phyloP scores from a whole-genome alignment of 352 stramenopile genomes.

The Globisporangium recalcitrans region DNA sequence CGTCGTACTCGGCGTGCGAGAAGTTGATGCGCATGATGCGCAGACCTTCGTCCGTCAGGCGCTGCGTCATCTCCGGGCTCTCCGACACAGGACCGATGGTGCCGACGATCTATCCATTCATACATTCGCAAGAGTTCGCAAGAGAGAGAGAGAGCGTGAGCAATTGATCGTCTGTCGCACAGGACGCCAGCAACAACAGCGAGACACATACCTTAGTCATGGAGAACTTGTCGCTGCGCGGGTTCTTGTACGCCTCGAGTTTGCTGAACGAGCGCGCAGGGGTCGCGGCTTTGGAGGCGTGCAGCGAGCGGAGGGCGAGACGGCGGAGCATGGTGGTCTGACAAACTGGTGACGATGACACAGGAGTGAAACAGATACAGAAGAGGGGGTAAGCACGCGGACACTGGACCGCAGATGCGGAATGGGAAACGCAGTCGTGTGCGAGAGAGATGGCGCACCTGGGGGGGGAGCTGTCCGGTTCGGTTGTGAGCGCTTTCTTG shows the following conservation, averaged over 20 bases:
- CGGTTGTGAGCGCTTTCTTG: not conserved
- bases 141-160: not conserved
- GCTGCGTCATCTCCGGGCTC: conserved; percentile 66
- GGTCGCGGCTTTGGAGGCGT: not conserved
- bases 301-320: conserved; percentile 14
- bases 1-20: conserved; percentile 90
- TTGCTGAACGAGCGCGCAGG: conserved; percentile 17
- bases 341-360: not conserved
- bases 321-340: conserved; percentile 16
- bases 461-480: not conserved
- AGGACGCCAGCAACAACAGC: not conserved
- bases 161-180: not conserved
- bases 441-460: not conserved
- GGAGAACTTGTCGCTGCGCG: conserved; percentile 77
- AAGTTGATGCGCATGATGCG: conserved; percentile 95
- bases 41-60: conserved; percentile 84
- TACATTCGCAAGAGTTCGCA: not conserved
- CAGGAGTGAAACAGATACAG: not conserved
- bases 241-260: conserved; percentile 64
- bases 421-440: no score
- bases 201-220: conserved; percentile 65
- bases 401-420: no score
- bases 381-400: not conserved
- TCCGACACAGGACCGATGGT: conserved; percentile 90
- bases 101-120: conserved; percentile 75